A percentile compares a stretch with the other conserved stretches of the same genome.
These are phyloP conservation scores for Orbilia quercus DNA, from an alignment of 2,329 filamentous ascomycete genomes.

Conservation along the genomic window DNA sequence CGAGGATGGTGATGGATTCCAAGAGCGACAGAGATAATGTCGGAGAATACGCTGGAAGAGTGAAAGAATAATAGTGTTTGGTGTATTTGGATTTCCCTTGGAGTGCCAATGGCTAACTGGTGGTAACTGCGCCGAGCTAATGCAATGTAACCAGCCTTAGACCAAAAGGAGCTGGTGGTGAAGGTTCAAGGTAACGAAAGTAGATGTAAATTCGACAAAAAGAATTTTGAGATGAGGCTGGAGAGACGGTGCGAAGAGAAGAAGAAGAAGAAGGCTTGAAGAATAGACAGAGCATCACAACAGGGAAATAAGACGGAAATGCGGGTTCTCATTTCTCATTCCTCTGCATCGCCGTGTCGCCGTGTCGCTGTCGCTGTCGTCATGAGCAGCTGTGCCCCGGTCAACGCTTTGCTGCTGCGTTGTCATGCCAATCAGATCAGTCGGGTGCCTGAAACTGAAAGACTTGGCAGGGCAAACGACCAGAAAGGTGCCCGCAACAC, in stretches of 20 bases:
- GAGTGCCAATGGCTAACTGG: constrained; percentile 22
- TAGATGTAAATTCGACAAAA: not conserved
- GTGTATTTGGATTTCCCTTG: constrained; percentile 26
- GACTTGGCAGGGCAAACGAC: constrained; percentile 22
- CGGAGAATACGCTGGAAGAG: not conserved
- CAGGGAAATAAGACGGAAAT: not conserved
- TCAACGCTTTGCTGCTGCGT: constrained; percentile 54
- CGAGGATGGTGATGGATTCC: not conserved
- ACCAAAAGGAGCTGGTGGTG: not conserved
- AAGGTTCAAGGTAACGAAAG: constrained; percentile 22
- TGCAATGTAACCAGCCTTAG: constrained; percentile 51
- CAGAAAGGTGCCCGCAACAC: constrained; percentile 19
- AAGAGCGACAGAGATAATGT: not conserved
- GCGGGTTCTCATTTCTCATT: constrained; percentile 20
- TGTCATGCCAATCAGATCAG: constrained; percentile 53
- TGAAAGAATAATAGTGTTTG: constrained; percentile 2
- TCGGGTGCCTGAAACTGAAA: not conserved
- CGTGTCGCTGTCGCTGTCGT: constrained; percentile 53
- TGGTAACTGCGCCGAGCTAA: constrained; percentile 20
- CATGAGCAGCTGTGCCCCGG: constrained; percentile 29
- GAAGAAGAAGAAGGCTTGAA: constrained; percentile 1
- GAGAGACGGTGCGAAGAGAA: not conserved
- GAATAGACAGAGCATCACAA: constrained; percentile 9
- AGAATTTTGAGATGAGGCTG: constrained; percentile 12
- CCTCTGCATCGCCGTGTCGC: too few relatives aligned